Evolutionary conservation across 1,284 basidiomycete species (phyloP).

Genomic region (Rhodotorula sp.): DNA sequence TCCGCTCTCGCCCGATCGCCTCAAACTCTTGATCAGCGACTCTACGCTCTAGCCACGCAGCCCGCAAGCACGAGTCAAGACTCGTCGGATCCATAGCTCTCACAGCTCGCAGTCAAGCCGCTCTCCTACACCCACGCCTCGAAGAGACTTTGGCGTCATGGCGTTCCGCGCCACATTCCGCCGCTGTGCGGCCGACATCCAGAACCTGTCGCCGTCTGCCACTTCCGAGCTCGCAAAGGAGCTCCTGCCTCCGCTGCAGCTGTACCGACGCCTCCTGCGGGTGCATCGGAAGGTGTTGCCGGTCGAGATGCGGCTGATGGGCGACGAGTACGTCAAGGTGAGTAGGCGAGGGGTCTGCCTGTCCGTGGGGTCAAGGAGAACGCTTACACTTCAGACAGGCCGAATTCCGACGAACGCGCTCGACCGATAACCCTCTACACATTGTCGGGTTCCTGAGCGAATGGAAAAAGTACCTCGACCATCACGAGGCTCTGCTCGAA

Average conservation of each 20-base stretch:
- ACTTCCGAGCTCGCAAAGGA: constrained; percentile 20
- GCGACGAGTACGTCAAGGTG: constrained; percentile 83
- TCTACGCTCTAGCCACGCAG: background rate
- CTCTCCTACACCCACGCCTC: background rate
- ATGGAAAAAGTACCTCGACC: constrained; percentile 85
- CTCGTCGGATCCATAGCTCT: background rate
- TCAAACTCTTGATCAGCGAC: no score
- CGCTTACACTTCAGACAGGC: constrained; percentile 23
- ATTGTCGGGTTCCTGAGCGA: constrained; percentile 89
- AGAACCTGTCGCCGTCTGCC: constrained; percentile 2
- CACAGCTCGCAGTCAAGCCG: background rate
- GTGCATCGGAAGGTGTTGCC: constrained; percentile 69
- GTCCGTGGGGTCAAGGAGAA: background rate
- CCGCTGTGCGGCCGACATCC: constrained; percentile 9
- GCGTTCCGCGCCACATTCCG: constrained; percentile 9
- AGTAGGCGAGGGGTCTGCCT: constrained; percentile 48
- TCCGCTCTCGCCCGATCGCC: no score
- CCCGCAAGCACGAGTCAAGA: background rate
- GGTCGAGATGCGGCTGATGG: constrained; percentile 72
- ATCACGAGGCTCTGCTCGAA: constrained; percentile 50
- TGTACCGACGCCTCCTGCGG: constrained; percentile 76
- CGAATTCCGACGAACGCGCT: constrained; percentile 77
- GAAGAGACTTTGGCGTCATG: background rate
- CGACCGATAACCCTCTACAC: constrained; percentile 78
- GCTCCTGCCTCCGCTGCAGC: constrained; percentile 74